These are phyloP conservation scores for Fusarium ramigenum DNA, from an alignment of 2,329 filamentous ascomycete genomes.

Conservation along the genomic window DNA sequence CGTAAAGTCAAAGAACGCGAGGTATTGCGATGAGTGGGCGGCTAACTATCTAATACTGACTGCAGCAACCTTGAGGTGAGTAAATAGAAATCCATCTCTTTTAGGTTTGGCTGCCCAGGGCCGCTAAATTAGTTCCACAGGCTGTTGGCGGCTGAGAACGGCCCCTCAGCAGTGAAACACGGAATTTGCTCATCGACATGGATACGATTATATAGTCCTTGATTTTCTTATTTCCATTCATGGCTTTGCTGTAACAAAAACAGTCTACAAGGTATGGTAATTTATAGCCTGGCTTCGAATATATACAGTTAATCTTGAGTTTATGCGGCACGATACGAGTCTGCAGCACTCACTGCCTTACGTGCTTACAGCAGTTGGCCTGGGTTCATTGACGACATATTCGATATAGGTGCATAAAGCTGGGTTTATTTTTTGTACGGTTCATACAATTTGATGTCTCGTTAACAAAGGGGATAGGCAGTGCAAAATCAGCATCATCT, in stretches of 20 bases:
- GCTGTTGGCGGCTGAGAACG: slow-evolving; percentile 18
- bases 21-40: slow-evolving; percentile 31
- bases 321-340: not conserved
- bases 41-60: not conserved
- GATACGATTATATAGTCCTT: not conserved
- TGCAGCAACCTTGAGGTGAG: not conserved
- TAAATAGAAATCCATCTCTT: slow-evolving; percentile 33
- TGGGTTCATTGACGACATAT: not conserved
- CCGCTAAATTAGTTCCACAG: slow-evolving; percentile 26
- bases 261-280: not conserved
- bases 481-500: not conserved
- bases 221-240: not conserved
- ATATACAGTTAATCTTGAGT: not conserved
- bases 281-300: no score
- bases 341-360: not conserved
- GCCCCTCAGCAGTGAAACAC: slow-evolving; percentile 22
- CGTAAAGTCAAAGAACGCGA: slow-evolving; percentile 31
- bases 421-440: not conserved
- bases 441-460: not conserved
- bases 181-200: not conserved
- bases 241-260: not conserved
- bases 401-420: not conserved
- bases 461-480: not conserved
- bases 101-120: slow-evolving; percentile 29
- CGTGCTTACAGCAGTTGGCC: not conserved